Evolutionary conservation across 805 yeast genomes (phyloP), one percentile per base, ranked within the genome.

Genomic region (Lachancea dasiensis): DNA sequence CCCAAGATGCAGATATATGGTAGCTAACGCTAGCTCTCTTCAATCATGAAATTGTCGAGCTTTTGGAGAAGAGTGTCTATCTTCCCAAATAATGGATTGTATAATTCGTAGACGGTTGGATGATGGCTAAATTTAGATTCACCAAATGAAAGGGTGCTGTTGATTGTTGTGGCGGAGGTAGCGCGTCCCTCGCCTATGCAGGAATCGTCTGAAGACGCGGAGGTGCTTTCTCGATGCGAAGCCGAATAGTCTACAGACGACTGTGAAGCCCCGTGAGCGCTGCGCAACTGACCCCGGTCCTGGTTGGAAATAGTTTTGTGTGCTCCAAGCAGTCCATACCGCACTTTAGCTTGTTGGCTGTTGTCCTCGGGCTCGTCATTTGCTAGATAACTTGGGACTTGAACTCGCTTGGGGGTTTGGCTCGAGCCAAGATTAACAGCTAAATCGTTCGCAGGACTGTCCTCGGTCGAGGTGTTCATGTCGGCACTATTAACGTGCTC

Each of bases 61-160:
- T 56, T 48, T 41, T 41, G 48, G 31, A 61, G 40, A 6, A 68
- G 43, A 15, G 51, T 58, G 38, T 67, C 67, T 44, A 72, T 60
- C 46, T 71, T 72, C 17, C 68, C 67, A 34, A 79, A 63, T 6
- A 81, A 65, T 2, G 84, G 83, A 48, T 71, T 63, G 56, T 78
- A 80, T 54, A 78, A 64, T 16, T 69, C 70, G 32, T 68, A 70
- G 6, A 79, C 73, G 4, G 63, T 57, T 3, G 75, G 73, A 47
- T 71, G 75, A 20, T 64, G 47, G 18, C 45, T 39, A 15, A 36
- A 15, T 5, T 38, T 30, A 4, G 38, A 34, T 8, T 38, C 36
- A 10, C 32, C 31, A 18, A 42, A 34, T 10, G 59, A 48, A 21
- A 42, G 26, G 3, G 50, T 43, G 25, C 58, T 57, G 16, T 48